phyloP scores from a whole-genome alignment of 495 filamentous ascomycete genomes.

The Tuber magnatum region DNA sequence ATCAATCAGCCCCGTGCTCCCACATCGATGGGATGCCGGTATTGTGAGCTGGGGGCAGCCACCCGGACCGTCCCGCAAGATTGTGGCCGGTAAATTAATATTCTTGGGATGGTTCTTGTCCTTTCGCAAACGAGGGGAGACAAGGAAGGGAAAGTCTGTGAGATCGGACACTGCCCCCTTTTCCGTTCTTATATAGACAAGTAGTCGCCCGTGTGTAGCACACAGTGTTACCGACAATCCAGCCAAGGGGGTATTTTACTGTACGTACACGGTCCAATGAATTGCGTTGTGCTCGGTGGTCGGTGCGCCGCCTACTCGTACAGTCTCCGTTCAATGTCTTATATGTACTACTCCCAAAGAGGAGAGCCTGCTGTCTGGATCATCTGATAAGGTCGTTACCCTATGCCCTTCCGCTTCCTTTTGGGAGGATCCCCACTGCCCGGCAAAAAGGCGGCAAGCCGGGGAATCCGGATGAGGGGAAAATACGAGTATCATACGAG shows the following conservation, averaged over 20 bases:
- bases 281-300: background rate
- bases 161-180: background rate
- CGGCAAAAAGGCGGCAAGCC: no score
- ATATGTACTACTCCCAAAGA: background rate
- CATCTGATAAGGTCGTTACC: background rate
- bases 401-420: no score
- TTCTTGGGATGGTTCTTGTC: background rate
- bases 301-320: background rate
- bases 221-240: background rate
- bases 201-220: background rate
- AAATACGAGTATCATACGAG: no score
- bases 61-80: background rate
- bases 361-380: no score
- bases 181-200: background rate
- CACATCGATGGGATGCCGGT: background rate
- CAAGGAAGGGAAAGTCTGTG: background rate
- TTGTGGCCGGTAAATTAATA: background rate
- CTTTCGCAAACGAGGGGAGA: background rate
- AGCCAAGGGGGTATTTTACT: background rate
- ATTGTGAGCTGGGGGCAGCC: background rate
- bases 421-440: no score
- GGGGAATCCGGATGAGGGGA: no score
- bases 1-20: background rate
- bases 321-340: background rate
- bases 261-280: background rate